These are phyloP conservation scores for Fusarium humuli DNA, from an alignment of 2,329 filamentous ascomycete species.

Conservation along the genomic window DNA sequence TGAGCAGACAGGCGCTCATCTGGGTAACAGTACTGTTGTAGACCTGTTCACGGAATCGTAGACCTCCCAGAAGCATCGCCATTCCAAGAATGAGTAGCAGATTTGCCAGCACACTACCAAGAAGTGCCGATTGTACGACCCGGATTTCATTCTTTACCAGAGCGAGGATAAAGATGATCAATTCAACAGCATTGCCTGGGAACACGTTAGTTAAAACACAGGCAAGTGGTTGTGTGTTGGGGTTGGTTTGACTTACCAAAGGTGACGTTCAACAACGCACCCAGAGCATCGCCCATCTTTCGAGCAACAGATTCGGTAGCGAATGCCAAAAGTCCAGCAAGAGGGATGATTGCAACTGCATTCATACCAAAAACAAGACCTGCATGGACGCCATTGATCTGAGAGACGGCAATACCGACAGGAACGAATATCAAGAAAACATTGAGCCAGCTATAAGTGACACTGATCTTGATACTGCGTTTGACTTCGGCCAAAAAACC, in stretches of 20 bases:
- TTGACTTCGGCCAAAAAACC: slow-evolving; percentile 62
- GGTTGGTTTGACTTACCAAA: slow-evolving; percentile 66
- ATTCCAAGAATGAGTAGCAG: slow-evolving; percentile 90
- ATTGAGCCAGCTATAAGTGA: slow-evolving; percentile 83
- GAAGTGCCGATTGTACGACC: slow-evolving; percentile 89
- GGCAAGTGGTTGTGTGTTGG: background rate
- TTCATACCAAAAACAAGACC: slow-evolving; percentile 79
- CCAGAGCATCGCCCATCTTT: slow-evolving; percentile 78
- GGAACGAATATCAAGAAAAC: slow-evolving; percentile 82
- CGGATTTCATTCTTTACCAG: slow-evolving; percentile 74
- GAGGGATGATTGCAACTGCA: slow-evolving; percentile 78
- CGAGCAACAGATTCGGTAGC: slow-evolving; percentile 81
- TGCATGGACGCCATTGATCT: slow-evolving; percentile 63
- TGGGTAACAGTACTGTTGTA: slow-evolving; percentile 97
- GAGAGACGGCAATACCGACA: slow-evolving; percentile 75
- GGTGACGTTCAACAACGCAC: slow-evolving; percentile 79
- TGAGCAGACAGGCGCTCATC: slow-evolving; percentile 94
- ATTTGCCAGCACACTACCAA: slow-evolving; percentile 91
- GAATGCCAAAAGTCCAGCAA: slow-evolving; percentile 77
- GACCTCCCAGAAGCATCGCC: slow-evolving; percentile 87
- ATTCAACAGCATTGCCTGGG: slow-evolving; percentile 71
- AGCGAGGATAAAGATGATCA: slow-evolving; percentile 73
- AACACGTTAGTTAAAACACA: background rate
- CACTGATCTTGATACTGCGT: slow-evolving; percentile 63
- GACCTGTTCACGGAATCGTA: slow-evolving; percentile 91